Base-by-base conservation (phyloP, 768 basidiomycete genomes). In the Suillus clintonianus region DNA sequence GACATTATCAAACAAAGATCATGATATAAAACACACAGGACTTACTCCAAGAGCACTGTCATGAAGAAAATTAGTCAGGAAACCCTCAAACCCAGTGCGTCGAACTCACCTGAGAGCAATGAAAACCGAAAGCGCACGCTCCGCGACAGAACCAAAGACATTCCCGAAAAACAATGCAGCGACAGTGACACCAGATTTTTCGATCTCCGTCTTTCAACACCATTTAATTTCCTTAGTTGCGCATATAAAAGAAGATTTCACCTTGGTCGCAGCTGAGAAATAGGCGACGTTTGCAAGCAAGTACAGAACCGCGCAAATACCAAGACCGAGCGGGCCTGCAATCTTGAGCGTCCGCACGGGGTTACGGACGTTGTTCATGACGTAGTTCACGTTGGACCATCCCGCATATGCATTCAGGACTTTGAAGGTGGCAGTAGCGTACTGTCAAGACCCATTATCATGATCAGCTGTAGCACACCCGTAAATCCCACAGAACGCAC, bases 281-380 rank as follows among this genome's bases (percentile, higher is more conserved):
- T 87, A 87, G 3, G 86, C 82, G 2, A 88, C 75, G 59, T 88
- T 87, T 3, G 85, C 85, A 5, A 88, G 73, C 15, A 87, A 64
- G 61, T 88, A 88, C 3, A 88, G 71, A 2, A 77, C 68, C 0
- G 84, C 79, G 41, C 85, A 86, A 30, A 87, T 83, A 5, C 81
- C 78, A 13, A 87, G 72, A 1, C 85, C 86, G 22, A 87, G 82
- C 0, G 86, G 86, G 2, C 83, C 86, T 0, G 86, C 86, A 41
- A 87, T 85, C 71, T 85, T 86, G 59, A 89, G 81, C 9, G 87
- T 89, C 50, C 84, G 80, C 2, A 86, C 78, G 0, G 86, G 86
- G 66, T 87, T 76, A 65, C 81, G 83, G 59, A 88, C 85, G 11
- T 87, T 85, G 72, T 86, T 87, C 62, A 88, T 72, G 7, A 87